Conservation (phyloP, 768 basidiomycete genomes). For the Termitomyces titanicus region DNA sequence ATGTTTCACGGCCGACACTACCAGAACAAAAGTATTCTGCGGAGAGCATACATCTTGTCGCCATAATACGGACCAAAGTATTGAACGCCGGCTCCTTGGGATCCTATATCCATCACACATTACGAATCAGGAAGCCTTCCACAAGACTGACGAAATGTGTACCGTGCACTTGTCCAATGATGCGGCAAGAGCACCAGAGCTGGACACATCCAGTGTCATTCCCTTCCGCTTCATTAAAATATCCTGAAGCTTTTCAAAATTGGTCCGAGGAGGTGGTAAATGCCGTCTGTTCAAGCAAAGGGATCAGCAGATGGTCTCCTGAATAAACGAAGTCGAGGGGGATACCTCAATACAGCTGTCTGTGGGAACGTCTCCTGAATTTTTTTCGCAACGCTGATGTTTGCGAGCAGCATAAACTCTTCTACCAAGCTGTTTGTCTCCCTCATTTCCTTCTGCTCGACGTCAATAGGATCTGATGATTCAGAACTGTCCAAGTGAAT, state of each 20-base stretch:
- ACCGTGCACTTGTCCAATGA: slow-evolving; percentile 89
- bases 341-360: slow-evolving; percentile 85
- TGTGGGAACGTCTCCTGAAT: slow-evolving; percentile 95
- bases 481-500: slow-evolving; percentile 93
- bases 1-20: slow-evolving; percentile 87
- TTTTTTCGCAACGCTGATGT: slow-evolving; percentile 87
- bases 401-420: slow-evolving; percentile 98
- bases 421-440: slow-evolving; percentile 98
- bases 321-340: background rate
- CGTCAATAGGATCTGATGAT: slow-evolving; percentile 93
- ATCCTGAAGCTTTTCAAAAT: slow-evolving; percentile 95
- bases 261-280: slow-evolving; percentile 84
- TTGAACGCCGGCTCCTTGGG: slow-evolving; percentile 87
- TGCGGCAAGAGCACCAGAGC: slow-evolving; percentile 82
- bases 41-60: slow-evolving; percentile 95
- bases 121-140: background rate
- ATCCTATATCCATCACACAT: slow-evolving; percentile 47
- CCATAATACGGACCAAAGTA: slow-evolving; percentile 98
- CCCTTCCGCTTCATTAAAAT: slow-evolving; percentile 84
- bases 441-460: slow-evolving; percentile 87
- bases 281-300: slow-evolving; percentile 58
- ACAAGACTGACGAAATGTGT: slow-evolving; percentile 6
- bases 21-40: slow-evolving; percentile 99
- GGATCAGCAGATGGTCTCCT: background rate
- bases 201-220: slow-evolving; percentile 82